Evolutionary conservation across 2,329 filamentous ascomycete species (phyloP).

Genomic region (Gliomastix tumulicola): DNA sequence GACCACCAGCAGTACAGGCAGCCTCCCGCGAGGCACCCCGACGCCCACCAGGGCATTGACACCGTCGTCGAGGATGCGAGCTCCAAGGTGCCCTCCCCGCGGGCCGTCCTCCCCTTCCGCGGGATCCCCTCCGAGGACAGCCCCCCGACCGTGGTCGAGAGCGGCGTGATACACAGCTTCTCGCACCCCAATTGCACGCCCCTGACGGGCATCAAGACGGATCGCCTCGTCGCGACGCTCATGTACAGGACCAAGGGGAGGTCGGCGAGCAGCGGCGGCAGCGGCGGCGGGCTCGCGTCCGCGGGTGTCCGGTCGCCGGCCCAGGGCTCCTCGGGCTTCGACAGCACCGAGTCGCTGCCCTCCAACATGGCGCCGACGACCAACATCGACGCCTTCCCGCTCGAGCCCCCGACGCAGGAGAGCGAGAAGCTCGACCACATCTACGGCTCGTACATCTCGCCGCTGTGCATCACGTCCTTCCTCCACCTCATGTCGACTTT

Average conservation of each 20-base stretch:
- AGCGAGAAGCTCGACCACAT: constrained; percentile 54
- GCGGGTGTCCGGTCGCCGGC: constrained; percentile 22
- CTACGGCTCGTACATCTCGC: constrained; percentile 59
- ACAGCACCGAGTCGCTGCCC: constrained; percentile 29
- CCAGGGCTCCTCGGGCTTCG: constrained; percentile 15
- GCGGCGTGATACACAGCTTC: constrained; percentile 53
- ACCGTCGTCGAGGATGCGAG: constrained; percentile 53
- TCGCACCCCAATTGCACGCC: constrained; percentile 59
- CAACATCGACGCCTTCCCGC: constrained; percentile 50
- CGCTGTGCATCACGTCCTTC: constrained; percentile 59
- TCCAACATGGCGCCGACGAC: constrained; percentile 53
- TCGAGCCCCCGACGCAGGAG: constrained; percentile 50
- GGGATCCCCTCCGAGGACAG: constrained; percentile 53
- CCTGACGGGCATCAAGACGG: constrained; percentile 34
- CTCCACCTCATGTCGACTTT: constrained; percentile 59
- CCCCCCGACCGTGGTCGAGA: constrained; percentile 54
- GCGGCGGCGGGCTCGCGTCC: constrained; percentile 23
- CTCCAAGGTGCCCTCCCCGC: constrained; percentile 25
- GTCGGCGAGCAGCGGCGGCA: constrained; percentile 11
- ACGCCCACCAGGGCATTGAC: constrained; percentile 55
- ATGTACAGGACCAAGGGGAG: constrained; percentile 47
- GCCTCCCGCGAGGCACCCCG: constrained; percentile 45
- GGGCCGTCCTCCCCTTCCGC: constrained; percentile 43
- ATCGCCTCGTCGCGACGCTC: constrained; percentile 54
- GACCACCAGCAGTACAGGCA: constrained; percentile 59